Evolutionary conservation across 2,329 filamentous ascomycete genomes (phyloP).

Genomic region (Epichloe amarillans): DNA sequence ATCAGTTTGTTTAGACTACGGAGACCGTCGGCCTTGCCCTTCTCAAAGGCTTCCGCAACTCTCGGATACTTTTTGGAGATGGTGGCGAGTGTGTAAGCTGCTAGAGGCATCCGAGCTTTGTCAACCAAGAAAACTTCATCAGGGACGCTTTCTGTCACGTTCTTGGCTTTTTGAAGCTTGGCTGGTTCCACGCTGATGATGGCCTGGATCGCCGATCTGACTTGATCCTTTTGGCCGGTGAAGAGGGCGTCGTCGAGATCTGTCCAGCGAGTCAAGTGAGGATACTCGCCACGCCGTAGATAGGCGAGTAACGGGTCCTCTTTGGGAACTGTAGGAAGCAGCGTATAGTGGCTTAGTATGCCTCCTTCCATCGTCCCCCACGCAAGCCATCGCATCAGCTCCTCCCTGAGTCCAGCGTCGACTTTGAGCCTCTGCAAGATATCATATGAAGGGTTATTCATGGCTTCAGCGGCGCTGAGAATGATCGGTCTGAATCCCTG

Average conservation of each 20-base stretch:
- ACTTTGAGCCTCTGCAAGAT: conserved; percentile 52
- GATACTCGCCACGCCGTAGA: conserved; percentile 64
- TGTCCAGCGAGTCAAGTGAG: conserved; percentile 60
- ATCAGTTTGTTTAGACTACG: conserved; percentile 59
- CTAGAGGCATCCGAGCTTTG: conserved; percentile 50
- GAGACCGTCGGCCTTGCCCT: conserved; percentile 47
- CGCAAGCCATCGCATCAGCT: conserved; percentile 76
- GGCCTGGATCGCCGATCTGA: conserved; percentile 49
- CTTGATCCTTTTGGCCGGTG: conserved; percentile 50
- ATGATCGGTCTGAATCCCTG: conserved; percentile 82
- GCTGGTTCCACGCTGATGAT: conserved; percentile 36
- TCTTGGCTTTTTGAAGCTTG: conserved; percentile 42
- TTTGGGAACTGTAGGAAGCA: conserved; percentile 69
- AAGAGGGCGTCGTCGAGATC: conserved; percentile 59
- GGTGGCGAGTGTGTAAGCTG: conserved; percentile 57
- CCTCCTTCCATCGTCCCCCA: conserved; percentile 88
- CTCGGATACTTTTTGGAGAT: conserved; percentile 54
- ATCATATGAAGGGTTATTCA: conserved; percentile 67
- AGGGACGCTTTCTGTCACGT: conserved; percentile 48
- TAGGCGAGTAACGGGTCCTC: conserved; percentile 60
- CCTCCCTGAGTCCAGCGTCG: conserved; percentile 47
- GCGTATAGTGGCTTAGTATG: conserved; percentile 63
- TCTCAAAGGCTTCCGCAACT: conserved; percentile 48
- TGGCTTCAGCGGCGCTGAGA: conserved; percentile 65
- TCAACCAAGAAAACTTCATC: conserved; percentile 52